Conservation (phyloP, 257 asterid genomes). For the Solanum sitiens region DNA sequence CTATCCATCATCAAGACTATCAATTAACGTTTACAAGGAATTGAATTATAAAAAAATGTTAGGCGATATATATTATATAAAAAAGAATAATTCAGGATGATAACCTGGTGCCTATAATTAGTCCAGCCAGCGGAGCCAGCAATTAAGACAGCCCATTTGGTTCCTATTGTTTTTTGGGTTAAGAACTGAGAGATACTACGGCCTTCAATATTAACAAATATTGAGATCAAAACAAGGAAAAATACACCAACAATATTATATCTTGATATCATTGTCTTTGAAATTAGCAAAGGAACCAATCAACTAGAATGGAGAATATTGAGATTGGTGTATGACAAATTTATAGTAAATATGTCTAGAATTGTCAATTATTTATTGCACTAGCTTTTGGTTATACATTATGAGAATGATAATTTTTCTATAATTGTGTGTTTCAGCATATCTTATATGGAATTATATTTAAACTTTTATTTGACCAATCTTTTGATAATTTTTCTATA, state of each 20-base stretch:
- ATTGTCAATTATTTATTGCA: no score
- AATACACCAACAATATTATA: neutral
- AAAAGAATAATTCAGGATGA: neutral
- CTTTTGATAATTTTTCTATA: neutral
- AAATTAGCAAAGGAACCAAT: neutral
- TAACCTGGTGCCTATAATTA: conserved; percentile 73
- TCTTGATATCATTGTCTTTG: neutral
- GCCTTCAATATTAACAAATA: neutral
- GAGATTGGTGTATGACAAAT: neutral
- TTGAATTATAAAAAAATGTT: neutral
- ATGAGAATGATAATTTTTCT: neutral
- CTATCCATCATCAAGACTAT: neutral
- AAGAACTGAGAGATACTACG: neutral
- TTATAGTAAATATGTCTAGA: neutral
- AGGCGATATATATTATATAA: neutral
- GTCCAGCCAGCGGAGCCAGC: conserved; percentile 88
- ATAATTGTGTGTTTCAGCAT: neutral
- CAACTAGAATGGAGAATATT: neutral
- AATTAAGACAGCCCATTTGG: conserved; percentile 82
- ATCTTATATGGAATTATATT: neutral
- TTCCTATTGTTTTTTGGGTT: conserved; percentile 48
- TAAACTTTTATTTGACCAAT: neutral
- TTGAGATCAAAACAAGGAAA: neutral
- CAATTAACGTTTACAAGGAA: neutral
- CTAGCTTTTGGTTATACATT: no score